A percentile compares a stretch with the other conserved stretches of the same genome.
phyloP scores from a whole-genome alignment of 306 rosid species.

The Medicago ruthenica region DNA sequence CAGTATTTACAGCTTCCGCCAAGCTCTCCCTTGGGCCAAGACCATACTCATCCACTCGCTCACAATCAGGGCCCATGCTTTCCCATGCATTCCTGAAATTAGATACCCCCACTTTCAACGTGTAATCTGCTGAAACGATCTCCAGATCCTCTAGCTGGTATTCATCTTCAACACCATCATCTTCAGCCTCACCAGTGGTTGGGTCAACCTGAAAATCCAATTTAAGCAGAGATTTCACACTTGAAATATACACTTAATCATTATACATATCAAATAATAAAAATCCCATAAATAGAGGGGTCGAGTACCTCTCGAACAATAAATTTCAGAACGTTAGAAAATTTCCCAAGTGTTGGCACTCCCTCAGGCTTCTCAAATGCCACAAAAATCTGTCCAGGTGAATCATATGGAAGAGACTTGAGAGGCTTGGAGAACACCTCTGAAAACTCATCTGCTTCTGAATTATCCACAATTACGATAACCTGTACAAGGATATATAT shows the following conservation, averaged over 20 bases:
- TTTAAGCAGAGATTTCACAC: conserved; percentile 25
- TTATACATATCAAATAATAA: conserved; percentile 11
- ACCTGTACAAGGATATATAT: conserved; percentile 63
- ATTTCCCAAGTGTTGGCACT: conserved; percentile 73
- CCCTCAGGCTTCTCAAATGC: conserved; percentile 96
- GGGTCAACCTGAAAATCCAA: conserved; percentile 74
- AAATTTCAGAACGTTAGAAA: conserved; percentile 79
- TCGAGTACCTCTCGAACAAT: conserved; percentile 82
- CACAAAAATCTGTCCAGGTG: conserved; percentile 92
- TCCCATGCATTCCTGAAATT: conserved; percentile 97
- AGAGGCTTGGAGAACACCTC: conserved; percentile 82
- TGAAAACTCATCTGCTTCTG: conserved; percentile 88
- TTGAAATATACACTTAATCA: conserved; percentile 18
- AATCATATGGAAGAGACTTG: conserved; percentile 90
- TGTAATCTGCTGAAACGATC: conserved; percentile 89
- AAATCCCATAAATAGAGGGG: conserved; percentile 18
- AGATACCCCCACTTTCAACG: conserved; percentile 80
- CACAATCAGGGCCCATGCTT: conserved; percentile 77
- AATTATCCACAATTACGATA: conserved; percentile 75
- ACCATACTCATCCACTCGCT: conserved; percentile 94
- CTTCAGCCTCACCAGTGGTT: conserved; percentile 85
- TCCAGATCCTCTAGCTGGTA: conserved; percentile 97
- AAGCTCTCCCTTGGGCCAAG: conserved; percentile 93
- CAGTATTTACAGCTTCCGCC: conserved; percentile 85
- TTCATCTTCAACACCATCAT: conserved; percentile 94